Evolutionary conservation across 805 yeast genomes (phyloP), one percentile per base, ranked within the genome.

Genomic region (Kuraishia cidri): DNA sequence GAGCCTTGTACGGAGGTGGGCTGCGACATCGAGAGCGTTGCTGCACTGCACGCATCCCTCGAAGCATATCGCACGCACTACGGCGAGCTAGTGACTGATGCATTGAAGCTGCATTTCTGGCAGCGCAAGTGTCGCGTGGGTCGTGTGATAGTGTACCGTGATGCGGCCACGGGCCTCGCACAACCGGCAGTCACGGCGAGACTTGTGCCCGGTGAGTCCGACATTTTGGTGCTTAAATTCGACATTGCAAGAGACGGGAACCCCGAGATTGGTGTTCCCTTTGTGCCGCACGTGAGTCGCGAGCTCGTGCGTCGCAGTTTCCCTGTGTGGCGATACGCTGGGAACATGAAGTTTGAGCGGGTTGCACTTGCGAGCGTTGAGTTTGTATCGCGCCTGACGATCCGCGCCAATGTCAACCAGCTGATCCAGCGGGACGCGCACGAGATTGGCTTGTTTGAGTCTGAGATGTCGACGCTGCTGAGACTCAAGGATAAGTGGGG

Each of bases 101-200:
- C 72, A n/a, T 54, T 67, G 26, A 60, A 62, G 27, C 59, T 69
- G 31, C 64, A 79, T 2, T 46, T 62, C 3, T 56, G 71, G 11
- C 64, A 71, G 34, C 61, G 63, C 21, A 54, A 65, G 14, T 53
- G 82, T 32, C 62, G 55, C 34, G 47, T 56, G 2, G 90, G 88
- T 3, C 62, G 80, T 37, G 47, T 81, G 31, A 45, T 83, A 33
- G 63, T 78, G 5, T 85, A 60, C 50, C 64, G 73, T 38, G 79
- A 76, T 46, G 50, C 51, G 4, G 48, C 59, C 14, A 25, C 13
- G 10, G 15, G 15, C 5, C 65, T 55, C 4, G n/a, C n/a, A n/a
- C 49, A 53, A 10, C 41, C 66, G 1, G 51, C 60, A 31, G 54
- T 22, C n/a, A 22, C 33, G 12, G 13, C 25, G 70, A 9, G 94